Base-by-base conservation (phyloP, 2,329 filamentous ascomycete species). In the Colletotrichum spaethianum region DNA sequence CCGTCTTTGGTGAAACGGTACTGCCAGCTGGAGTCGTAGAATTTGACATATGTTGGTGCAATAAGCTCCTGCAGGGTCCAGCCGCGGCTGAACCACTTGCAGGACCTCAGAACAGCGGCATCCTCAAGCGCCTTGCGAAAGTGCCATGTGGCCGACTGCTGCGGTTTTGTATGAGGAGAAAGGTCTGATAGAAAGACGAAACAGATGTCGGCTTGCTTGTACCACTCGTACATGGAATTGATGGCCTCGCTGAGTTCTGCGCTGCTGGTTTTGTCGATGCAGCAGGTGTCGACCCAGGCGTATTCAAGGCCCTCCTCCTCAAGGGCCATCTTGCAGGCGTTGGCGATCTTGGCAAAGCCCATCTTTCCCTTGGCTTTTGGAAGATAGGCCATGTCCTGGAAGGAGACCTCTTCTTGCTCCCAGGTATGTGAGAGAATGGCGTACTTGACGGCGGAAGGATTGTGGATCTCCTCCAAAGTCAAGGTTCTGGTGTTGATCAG, bases 401-500 rank as follows among this genome's bases (percentile, higher is more conserved):
- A 77, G 1, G 67, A 61, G 40, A 79, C 73, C 26, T 80, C 79
- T 2, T 73, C 74, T 2, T 67, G 56, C 2, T 69, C 76, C 78
- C 77, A 80, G 0, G 75, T 78, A 66, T 80, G 78, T 5, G 77
- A 79, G 20, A 78, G 72, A 6, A 78, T 78, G 5, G 76, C 77
- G 28, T 80, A 78, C 3, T 50, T 63, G 11, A 72, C 52, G 11
- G 74, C 74, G 40, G 79, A 77, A 1, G 56, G 31, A 11, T 68
- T 70, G 5, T 64, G 20, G 48, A 74, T 73, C 20, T 74, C 72
- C 14, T 73, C 57, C 0, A 77, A 60, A 6, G 64, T 14, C 0
- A 65, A 28, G 1, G 70, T 75, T 16, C 46, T 52, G 4, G 73
- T 76, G 48, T 76, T 59, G 28, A 77, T 31, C n/a, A 77, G 74